Evolutionary conservation across 768 basidiomycete species (phyloP).

Genomic region (Cantharellus cinnabarinus): DNA sequence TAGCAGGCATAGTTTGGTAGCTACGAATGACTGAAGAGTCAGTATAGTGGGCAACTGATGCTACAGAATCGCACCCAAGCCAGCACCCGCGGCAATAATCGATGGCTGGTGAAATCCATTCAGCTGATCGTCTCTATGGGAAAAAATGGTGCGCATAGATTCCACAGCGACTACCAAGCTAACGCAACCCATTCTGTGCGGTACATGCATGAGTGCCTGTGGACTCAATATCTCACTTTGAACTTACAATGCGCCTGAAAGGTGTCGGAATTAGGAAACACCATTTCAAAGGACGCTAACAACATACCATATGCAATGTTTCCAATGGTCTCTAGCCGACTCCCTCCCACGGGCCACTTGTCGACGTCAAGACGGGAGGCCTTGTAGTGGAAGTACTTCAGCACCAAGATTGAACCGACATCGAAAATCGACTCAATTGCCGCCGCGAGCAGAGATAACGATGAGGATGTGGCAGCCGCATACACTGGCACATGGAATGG

Average conservation of each 20-base stretch:
- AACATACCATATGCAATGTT: slow-evolving; percentile 61
- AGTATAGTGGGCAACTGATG: neutral
- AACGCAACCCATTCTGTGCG: slow-evolving; percentile 64
- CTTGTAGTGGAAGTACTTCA: slow-evolving; percentile 61
- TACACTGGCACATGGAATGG: slow-evolving; percentile 37
- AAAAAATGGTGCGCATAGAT: slow-evolving; percentile 50
- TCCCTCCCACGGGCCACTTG: slow-evolving; percentile 84
- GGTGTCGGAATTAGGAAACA: too few relatives aligned
- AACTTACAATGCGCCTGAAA: slow-evolving; percentile 29
- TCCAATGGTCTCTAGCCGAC: slow-evolving; percentile 76
- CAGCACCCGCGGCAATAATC: slow-evolving; percentile 61
- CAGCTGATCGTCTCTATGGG: slow-evolving; percentile 25
- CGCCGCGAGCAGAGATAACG: slow-evolving; percentile 74
- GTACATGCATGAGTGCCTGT: too few relatives aligned
- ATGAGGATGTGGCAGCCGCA: slow-evolving; percentile 67
- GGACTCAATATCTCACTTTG: neutral
- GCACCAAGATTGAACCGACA: slow-evolving; percentile 61
- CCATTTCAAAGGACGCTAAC: neutral
- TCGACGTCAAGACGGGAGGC: slow-evolving; percentile 49
- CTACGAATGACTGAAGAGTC: slow-evolving; percentile 19
- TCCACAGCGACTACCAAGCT: slow-evolving; percentile 85
- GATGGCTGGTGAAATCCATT: slow-evolving; percentile 60
- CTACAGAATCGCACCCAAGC: slow-evolving; percentile 35
- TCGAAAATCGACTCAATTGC: slow-evolving; percentile 78
- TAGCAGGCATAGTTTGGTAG: slow-evolving; percentile 71